Conservation (phyloP, 2,329 filamentous ascomycete species). For the Trichoderma sp. region DNA sequence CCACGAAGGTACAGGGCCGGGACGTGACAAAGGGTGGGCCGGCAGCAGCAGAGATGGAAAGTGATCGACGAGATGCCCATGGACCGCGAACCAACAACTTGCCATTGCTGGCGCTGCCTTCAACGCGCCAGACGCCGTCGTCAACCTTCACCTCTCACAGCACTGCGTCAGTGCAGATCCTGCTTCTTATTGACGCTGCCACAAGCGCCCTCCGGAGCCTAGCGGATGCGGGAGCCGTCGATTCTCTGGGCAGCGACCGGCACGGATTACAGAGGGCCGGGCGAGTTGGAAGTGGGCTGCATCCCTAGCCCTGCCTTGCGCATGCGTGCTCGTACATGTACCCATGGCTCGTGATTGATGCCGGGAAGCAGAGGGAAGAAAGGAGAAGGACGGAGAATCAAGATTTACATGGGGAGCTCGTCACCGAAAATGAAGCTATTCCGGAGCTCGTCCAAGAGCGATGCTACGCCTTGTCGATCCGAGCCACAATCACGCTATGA, state of each 20-base stretch:
- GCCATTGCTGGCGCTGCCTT: background rate
- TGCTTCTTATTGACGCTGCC: background rate
- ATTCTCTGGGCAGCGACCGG: background rate
- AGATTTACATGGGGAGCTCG: background rate
- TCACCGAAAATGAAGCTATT: constrained; percentile 2
- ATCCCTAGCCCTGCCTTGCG: constrained; percentile 19
- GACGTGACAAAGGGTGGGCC: constrained; percentile 13
- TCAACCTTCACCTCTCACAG: constrained; percentile 1
- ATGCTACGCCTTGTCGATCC: constrained; percentile 18
- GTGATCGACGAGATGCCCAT: constrained; percentile 23
- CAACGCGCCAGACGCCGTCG: background rate
- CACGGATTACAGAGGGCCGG: constrained; percentile 11
- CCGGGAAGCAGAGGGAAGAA: background rate
- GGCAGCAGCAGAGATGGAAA: constrained; percentile 17
- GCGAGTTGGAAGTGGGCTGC: constrained; percentile 6
- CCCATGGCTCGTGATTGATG: constrained; percentile 20
- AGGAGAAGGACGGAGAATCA: background rate
- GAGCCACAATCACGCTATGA: constrained; percentile 24
- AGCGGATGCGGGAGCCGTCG: constrained; percentile 8
- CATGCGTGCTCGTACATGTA: constrained; percentile 20
- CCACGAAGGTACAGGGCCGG: constrained; percentile 14
- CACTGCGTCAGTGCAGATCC: constrained; percentile 10
- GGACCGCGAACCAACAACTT: constrained; percentile 9
- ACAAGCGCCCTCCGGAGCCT: background rate
- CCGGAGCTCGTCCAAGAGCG: background rate